Conservation (phyloP, 2,329 filamentous ascomycete genomes). For the Fonsecaea pugnacius region DNA sequence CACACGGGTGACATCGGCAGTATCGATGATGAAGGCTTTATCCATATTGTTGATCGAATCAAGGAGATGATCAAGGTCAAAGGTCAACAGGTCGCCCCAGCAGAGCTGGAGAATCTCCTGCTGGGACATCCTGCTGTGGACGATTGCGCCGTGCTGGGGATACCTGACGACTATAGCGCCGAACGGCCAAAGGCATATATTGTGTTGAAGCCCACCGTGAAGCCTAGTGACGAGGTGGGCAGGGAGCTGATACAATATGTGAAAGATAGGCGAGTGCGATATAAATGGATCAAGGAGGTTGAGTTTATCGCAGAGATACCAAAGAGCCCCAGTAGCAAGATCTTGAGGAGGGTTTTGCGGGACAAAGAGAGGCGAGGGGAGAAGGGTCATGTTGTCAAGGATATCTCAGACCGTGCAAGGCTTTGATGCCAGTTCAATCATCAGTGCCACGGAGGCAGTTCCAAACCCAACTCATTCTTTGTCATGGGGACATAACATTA, state of each 20-base stretch:
- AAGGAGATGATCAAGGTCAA: slow-evolving; percentile 67
- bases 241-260: slow-evolving; percentile 48
- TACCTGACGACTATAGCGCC: slow-evolving; percentile 66
- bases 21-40: slow-evolving; percentile 60
- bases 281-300: slow-evolving; percentile 44
- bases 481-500: no score
- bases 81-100: slow-evolving; percentile 64
- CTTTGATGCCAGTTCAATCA: no score
- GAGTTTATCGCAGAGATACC: slow-evolving; percentile 60
- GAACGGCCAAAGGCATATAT: slow-evolving; percentile 66
- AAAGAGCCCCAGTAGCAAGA: slow-evolving; percentile 76
- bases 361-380: slow-evolving; percentile 40
- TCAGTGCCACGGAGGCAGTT: no score
- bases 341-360: slow-evolving; percentile 65
- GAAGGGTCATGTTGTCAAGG: slow-evolving; percentile 28
- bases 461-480: no score
- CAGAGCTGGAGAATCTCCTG: slow-evolving; percentile 63
- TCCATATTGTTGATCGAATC: slow-evolving; percentile 45
- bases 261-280: slow-evolving; percentile 41
- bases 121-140: slow-evolving; percentile 62
- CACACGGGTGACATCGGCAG: slow-evolving; percentile 70
- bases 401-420: background rate
- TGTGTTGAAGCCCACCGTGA: slow-evolving; percentile 82
- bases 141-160: slow-evolving; percentile 71
- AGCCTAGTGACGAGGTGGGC: slow-evolving; percentile 64